Conservation (phyloP, 2,329 filamentous ascomycete genomes). For the Aspergillus tubingensis region DNA sequence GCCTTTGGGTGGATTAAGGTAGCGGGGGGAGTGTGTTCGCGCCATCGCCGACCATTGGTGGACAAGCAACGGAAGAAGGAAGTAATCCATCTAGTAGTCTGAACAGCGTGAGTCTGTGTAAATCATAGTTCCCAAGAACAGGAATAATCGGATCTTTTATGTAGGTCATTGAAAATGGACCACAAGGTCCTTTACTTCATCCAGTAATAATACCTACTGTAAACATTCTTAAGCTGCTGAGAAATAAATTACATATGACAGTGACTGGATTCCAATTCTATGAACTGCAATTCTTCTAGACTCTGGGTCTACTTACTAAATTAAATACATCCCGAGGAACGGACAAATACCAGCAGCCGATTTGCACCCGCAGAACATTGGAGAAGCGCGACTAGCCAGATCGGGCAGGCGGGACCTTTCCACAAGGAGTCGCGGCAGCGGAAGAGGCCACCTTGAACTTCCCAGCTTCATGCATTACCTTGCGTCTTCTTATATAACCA, state of each 20-base stretch:
- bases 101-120: too few species aligned
- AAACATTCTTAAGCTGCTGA: too few species aligned
- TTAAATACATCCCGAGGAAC: background rate
- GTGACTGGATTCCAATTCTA: too few species aligned
- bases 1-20: slow-evolving; percentile 5
- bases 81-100: too few species aligned
- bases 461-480: slow-evolving; percentile 25
- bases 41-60: slow-evolving; percentile 9
- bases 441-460: slow-evolving; percentile 51
- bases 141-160: background rate
- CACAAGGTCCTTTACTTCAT: too few species aligned
- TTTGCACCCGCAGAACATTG: slow-evolving; percentile 17
- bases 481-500: slow-evolving; percentile 34
- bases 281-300: background rate
- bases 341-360: background rate
- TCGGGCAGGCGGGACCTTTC: slow-evolving; percentile 18
- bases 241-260: too few species aligned
- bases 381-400: slow-evolving; percentile 22
- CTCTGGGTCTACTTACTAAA: background rate
- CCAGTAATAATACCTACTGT: too few species aligned
- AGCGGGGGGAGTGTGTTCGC: slow-evolving; percentile 9
- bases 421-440: slow-evolving; percentile 22
- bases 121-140: background rate
- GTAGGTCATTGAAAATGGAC: too few species aligned
- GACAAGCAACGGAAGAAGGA: background rate